Base-by-base conservation (phyloP, 768 basidiomycete species). In the Podaxis sp. region DNA sequence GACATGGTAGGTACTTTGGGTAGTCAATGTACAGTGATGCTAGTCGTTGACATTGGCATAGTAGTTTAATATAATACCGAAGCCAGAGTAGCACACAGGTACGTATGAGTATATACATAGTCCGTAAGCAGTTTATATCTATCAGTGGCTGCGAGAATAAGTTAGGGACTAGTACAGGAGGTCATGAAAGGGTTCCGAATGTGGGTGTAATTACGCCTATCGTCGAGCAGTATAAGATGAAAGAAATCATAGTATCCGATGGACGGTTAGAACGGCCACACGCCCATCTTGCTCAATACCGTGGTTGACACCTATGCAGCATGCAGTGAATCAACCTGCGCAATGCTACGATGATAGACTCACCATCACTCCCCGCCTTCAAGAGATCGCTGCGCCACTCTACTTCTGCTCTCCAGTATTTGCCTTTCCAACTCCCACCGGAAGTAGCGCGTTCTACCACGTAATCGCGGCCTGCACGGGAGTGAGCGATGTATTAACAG, bases 361-460 rank as follows among this genome's bases (percentile, higher is more conserved):
- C 47, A 48, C 47, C 47, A 11, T 27, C 47, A 14, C 25, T 23
- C 18, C 47, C 47, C 25, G 21, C 47, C 10, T 48, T 25, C 47
- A 48, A 23, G 47, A 48, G 47, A 4, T 48, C 47, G 23, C 10
- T 25, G 21, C 47, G 47, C 47, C 47, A 48, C 23, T 48, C 47
- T 11, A 48, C 23, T 18, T 48, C 21, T 18, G 47, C 21, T 25
- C 7, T 27, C 47, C 47, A 48, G 47, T 18, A 48, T 13, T 13
- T 23, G 11, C 23, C 25, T 2, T 48, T 48, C 47, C 47, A 48
- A 21, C 47, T 48, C 9, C 47, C 47, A 21, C 47, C 47, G 2
- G 77, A 72, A 14, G 82, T 66, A 9, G 93, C 92, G 6, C 76
- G 82, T 46, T 82, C 76, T 16, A 95, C 90, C 55, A 95, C 74